phyloP scores from a whole-genome alignment of 2,329 filamentous ascomycete species.

The Leptographium flavum region DNA sequence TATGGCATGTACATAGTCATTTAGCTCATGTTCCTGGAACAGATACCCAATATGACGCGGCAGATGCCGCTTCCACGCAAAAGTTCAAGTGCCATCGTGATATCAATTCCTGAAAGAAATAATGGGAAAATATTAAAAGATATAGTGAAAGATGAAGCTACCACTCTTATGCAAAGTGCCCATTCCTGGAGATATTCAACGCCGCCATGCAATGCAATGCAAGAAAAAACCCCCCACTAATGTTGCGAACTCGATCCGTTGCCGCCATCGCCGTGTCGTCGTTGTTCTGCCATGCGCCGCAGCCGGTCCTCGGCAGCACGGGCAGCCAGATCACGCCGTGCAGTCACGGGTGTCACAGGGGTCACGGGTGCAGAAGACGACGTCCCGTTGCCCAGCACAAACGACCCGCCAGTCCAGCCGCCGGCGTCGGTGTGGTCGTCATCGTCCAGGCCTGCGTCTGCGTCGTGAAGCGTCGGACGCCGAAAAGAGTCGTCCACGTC shows the following conservation, averaged over 20 bases:
- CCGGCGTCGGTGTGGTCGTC: slow-evolving; percentile 51
- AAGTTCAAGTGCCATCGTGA: too few relatives aligned
- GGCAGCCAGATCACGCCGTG: slow-evolving; percentile 58
- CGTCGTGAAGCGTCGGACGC: slow-evolving; percentile 22
- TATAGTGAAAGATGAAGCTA: too few relatives aligned
- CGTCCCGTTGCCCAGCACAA: slow-evolving; percentile 51
- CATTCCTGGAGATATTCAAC: too few relatives aligned
- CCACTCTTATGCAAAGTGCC: too few relatives aligned
- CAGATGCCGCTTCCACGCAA: too few relatives aligned
- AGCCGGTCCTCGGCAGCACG: slow-evolving; percentile 56
- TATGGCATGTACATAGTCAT: background rate
- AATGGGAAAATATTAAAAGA: too few relatives aligned
- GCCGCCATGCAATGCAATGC: too few relatives aligned
- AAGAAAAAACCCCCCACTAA: too few relatives aligned
- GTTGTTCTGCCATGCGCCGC: slow-evolving; percentile 25
- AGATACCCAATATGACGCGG: background rate
- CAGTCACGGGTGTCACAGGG: slow-evolving; percentile 4
- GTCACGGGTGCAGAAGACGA: too few relatives aligned
- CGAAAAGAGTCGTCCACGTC: slow-evolving; percentile 20
- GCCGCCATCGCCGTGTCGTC: slow-evolving; percentile 9
- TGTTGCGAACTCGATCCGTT: background rate
- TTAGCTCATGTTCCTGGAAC: background rate
- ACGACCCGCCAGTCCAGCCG: slow-evolving; percentile 68
- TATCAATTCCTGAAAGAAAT: too few relatives aligned
- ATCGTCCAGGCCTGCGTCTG: slow-evolving; percentile 30